Base-by-base conservation (phyloP, 2,329 filamentous ascomycete species). In the Ceratocystis eucalypticola region DNA sequence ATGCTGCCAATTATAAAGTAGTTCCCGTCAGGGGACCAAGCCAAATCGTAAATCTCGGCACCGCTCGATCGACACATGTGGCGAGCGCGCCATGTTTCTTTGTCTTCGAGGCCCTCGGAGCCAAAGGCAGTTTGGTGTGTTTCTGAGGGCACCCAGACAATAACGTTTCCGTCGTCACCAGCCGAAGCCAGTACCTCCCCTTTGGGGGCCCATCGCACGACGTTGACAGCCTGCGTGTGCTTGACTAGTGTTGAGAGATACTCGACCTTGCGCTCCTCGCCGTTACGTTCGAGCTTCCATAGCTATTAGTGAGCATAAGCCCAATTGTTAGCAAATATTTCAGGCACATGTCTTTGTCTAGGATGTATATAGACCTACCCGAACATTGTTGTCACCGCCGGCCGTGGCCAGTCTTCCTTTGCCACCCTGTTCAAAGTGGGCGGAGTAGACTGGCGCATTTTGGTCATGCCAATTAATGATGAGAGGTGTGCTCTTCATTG, bases 391-490 rank as follows among this genome's bases (percentile, higher is more conserved):
- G 77, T 99, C 94, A 75, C 94, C 94, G 72, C 93, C 94, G 69
- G 88, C 93, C 8, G 94, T 99, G 67, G 94, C 94, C 69, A 99
- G 80, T 72, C 94, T 86, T 65, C 91, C 91, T 76, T 94, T 96
- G 70, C 91, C 91, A 74, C 90, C 83, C 61, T 90, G 90, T 75
- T 99, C 93, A 75, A 97, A 99, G 76, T 97, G 93, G 71, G 91
- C 91, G 55, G 93, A 96, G 79, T 97, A 99, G 75, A 99, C 92
- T 68, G 94, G 94, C 72, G 90, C 86, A 78, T 95, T 96, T 74
- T 96, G 90, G 76, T 96, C 90, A 78, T 99, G 95, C 94, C 94
- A 99, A 80, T 95, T 91, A 78, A 99, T 93, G 74, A 97, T 93
- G 71, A 99, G 83, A 72, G 94, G 93, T 74, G 91, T 88, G 74